phyloP scores from a whole-genome alignment of 768 basidiomycete genomes.

The Panaeolus papilionaceus region DNA sequence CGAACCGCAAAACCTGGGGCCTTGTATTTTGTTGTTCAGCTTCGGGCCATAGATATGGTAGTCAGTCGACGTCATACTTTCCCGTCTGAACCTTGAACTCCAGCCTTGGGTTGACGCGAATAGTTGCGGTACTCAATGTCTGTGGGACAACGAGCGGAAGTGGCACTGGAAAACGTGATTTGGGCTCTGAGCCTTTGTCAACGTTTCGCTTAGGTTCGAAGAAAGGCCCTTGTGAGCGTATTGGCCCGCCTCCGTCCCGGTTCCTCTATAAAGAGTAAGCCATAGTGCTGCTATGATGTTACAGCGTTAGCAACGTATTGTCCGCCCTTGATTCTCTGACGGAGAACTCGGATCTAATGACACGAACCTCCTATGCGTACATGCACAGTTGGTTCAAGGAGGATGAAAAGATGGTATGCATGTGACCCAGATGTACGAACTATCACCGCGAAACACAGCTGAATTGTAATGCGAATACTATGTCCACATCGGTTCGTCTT shows the following conservation, averaged over 20 bases:
- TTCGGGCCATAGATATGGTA: not conserved
- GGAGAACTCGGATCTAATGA: too few species aligned
- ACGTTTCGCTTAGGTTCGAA: not conserved
- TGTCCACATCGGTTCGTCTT: not conserved
- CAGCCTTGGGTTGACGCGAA: not conserved
- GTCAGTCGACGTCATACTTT: not conserved
- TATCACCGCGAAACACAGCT: not conserved
- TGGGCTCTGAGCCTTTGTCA: not conserved
- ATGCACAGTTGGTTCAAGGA: too few species aligned
- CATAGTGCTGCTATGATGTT: not conserved
- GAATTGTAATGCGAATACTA: not conserved
- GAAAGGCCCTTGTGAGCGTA: not conserved
- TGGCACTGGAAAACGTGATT: conserved; percentile 14
- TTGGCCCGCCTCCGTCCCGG: not conserved
- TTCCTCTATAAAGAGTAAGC: not conserved
- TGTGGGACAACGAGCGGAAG: not conserved
- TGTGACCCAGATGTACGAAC: not conserved
- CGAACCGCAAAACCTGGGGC: not conserved
- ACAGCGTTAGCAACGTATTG: too few species aligned
- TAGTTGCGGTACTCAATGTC: not conserved
- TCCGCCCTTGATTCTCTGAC: too few species aligned
- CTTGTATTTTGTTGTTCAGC: not conserved
- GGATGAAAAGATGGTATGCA: not conserved
- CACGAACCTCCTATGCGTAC: too few species aligned
- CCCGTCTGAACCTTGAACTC: not conserved